These are phyloP conservation scores for Clonostachys chloroleuca DNA, from an alignment of 2,329 filamentous ascomycete genomes.

Conservation along the genomic window DNA sequence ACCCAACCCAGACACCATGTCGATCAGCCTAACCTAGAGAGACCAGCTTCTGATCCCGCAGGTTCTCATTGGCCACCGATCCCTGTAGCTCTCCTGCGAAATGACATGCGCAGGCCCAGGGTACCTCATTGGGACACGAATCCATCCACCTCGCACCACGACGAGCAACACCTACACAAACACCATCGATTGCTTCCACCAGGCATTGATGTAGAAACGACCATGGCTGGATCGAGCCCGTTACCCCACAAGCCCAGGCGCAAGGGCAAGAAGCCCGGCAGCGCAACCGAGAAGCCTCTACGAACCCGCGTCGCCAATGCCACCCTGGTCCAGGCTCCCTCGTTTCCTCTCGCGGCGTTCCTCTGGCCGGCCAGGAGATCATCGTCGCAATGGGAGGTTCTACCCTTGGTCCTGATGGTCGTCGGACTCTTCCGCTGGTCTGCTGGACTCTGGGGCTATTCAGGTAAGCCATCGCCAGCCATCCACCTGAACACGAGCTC, in stretches of 20 bases:
- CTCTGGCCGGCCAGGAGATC: constrained; percentile 86
- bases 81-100: too few species aligned
- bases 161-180: too few species aligned
- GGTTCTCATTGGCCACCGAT: too few species aligned
- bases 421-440: constrained; percentile 93
- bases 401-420: constrained; percentile 84
- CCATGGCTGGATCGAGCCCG: constrained; percentile 44
- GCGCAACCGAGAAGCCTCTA: constrained; percentile 27
- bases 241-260: constrained; percentile 57
- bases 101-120: too few species aligned
- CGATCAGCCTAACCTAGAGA: too few species aligned
- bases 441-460: constrained; percentile 90
- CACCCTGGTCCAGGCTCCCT: constrained; percentile 53
- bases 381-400: constrained; percentile 84
- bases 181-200: too few species aligned
- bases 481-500: constrained; percentile 1
- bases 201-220: background rate
- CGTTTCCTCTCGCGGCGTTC: constrained; percentile 90
- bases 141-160: too few species aligned
- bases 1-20: too few species aligned
- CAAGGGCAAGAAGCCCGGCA: constrained; percentile 46
- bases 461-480: constrained; percentile 54
- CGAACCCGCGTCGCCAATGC: constrained; percentile 22
- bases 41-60: too few species aligned
- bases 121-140: too few species aligned